A percentile compares a stretch with the other conserved stretches of the same genome.
phyloP scores from a whole-genome alignment of 805 yeast genomes.

The Starmerella vaccinii region DNA sequence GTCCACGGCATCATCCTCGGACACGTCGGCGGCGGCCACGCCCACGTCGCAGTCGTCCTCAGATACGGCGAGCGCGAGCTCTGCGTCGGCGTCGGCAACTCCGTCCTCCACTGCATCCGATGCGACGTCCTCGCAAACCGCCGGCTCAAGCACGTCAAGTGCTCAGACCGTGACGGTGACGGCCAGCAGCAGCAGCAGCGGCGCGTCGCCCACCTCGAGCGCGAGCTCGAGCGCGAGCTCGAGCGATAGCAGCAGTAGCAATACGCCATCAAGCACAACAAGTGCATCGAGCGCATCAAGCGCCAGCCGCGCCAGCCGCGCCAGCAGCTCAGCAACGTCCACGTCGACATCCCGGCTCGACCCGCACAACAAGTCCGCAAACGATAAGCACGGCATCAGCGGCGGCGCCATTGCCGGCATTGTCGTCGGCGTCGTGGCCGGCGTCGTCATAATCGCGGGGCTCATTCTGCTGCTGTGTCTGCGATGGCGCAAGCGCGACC shows the following conservation, averaged over 20 bases:
- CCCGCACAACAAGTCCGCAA: not conserved
- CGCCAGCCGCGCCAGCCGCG: no score
- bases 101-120: slow-evolving; percentile 1
- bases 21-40: not conserved
- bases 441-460: slow-evolving; percentile 35
- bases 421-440: slow-evolving; percentile 45
- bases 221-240: not conserved
- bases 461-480: slow-evolving; percentile 35
- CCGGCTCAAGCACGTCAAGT: not conserved
- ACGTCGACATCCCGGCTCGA: not conserved
- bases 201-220: not conserved
- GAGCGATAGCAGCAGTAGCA: not conserved
- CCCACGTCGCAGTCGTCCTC: not conserved
- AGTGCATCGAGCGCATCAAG: not conserved
- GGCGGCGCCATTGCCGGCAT: slow-evolving; percentile 54
- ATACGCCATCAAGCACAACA: not conserved
- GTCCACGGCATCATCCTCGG: not conserved
- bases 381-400: slow-evolving; percentile 25
- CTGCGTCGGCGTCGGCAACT: slow-evolving; percentile 18
- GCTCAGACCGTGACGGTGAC: slow-evolving; percentile 2
- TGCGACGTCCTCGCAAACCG: not conserved
- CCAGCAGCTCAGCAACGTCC: not conserved
- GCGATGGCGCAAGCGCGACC: slow-evolving; percentile 38
- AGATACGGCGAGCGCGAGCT: not conserved
- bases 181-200: not conserved